Evolutionary conservation across 805 yeast genomes (phyloP), one percentile per base, ranked within the genome.

Genomic region (Suhomyces xylopsoci): DNA sequence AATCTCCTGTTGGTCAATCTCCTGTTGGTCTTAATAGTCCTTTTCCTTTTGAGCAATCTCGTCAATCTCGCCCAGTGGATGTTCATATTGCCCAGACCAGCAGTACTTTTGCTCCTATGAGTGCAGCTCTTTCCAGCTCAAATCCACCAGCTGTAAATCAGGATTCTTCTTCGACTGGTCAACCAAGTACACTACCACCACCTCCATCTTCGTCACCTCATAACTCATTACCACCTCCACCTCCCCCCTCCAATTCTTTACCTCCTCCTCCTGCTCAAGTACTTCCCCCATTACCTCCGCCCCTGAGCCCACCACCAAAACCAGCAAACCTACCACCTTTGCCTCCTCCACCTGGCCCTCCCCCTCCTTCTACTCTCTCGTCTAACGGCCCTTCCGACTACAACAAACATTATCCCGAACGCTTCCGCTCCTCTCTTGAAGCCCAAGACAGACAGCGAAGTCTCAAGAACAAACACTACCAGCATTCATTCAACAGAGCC

Each of bases 361-460:
- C 25, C 25, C 25, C 25, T n/a, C n/a, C n/a, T n/a, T n/a, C n/a
- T n/a, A n/a, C n/a, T n/a, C n/a, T n/a, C n/a, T n/a, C n/a, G n/a
- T n/a, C n/a, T n/a, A n/a, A n/a, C n/a, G n/a, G 41, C 15, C 51
- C 20, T 36, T 2, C 42, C 28, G 24, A 24, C 20, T 15, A 44
- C 20, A 24, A 45, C 12, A 32, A 46, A 14, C 26, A 36, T 12
- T 51, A 51, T 20, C 53, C 54, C 5, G 25, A 9, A 3, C 5
- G 45, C 10, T 43, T 51, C 17, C 30, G 46, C n/a, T 28, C 22
- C 12, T 14, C 42, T n/a, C 44, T 51, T 12, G 54, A 51, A 22
- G 45, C 47, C 17, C 53, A 51, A 20, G 53, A 51, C 17, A 24
- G 47, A 20, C 50, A 51, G n/a, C 36, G 46, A 7, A 22, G 15